phyloP scores from a whole-genome alignment of 768 basidiomycete species.

The Candolleomyces aberdarensis region DNA sequence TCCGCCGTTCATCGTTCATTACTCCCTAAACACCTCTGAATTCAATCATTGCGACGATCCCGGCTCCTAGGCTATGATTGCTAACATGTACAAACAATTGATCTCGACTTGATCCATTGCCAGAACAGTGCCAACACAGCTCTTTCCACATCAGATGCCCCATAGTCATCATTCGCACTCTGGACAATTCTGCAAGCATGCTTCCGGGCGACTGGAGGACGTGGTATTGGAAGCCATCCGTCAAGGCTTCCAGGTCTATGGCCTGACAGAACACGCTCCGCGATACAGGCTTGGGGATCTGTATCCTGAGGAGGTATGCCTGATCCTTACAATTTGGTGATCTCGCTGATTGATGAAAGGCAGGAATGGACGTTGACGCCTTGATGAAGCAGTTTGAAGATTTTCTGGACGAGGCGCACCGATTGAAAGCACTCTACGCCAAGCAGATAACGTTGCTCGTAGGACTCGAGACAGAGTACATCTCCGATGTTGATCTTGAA shows the following conservation, averaged over 20 bases:
- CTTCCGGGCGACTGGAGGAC: constrained; percentile 73
- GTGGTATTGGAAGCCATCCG: constrained; percentile 78
- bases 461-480: constrained; percentile 91
- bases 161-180: constrained; percentile 89
- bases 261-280: constrained; percentile 91
- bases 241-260: constrained; percentile 77
- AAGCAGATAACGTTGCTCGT: constrained; percentile 73
- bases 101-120: too few species aligned
- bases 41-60: too few species aligned
- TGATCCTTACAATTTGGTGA: constrained; percentile 2
- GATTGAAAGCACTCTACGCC: constrained; percentile 62
- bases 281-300: constrained; percentile 78
- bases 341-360: constrained; percentile 36
- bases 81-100: too few species aligned
- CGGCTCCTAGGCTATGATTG: too few species aligned
- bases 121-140: too few species aligned
- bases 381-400: constrained; percentile 64
- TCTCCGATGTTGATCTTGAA: constrained; percentile 65
- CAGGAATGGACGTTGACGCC: constrained; percentile 44
- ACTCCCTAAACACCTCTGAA: too few species aligned
- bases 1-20: too few species aligned
- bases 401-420: constrained; percentile 79
- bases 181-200: constrained; percentile 92
- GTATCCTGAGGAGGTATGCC: constrained; percentile 91
- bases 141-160: constrained; percentile 31